These are phyloP conservation scores for Cutaneotrichosporon cutaneum DNA, from an alignment of 1,284 basidiomycete genomes.

Conservation along the genomic window DNA sequence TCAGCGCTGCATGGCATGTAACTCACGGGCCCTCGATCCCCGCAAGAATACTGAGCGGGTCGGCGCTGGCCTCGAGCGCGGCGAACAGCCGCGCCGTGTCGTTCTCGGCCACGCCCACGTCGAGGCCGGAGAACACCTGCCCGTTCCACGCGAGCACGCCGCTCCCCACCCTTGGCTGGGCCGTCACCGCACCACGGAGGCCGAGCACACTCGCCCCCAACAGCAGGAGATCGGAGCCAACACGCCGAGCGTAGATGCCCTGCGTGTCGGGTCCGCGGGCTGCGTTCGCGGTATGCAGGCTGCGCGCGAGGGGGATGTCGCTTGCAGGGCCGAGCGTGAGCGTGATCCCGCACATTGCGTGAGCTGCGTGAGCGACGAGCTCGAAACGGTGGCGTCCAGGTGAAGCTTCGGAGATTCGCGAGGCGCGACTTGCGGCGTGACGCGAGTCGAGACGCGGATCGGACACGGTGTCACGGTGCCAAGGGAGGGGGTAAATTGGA, in stretches of 20 bases:
- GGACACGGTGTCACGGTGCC: no score
- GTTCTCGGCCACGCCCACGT: conserved; percentile 68
- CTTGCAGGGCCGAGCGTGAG: conserved; percentile 12
- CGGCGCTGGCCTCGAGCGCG: conserved; percentile 56
- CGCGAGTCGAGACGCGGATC: no score
- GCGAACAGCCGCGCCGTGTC: conserved; percentile 72
- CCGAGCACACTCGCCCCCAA: conserved; percentile 77
- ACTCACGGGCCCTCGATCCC: conserved; percentile 83
- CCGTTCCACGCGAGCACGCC: conserved; percentile 86
- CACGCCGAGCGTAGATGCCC: conserved; percentile 20
- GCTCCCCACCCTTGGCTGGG: conserved; percentile 68
- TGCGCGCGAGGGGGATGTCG: conserved; percentile 16
- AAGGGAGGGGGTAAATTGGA: no score
- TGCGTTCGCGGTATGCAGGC: conserved; percentile 24
- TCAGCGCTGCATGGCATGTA: conserved; percentile 6
- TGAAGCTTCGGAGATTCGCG: no score
- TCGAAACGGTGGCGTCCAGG: background rate
- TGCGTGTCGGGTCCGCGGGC: conserved; percentile 39
- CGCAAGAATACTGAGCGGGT: conserved; percentile 60
- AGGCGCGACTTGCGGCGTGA: no score
- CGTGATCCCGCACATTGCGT: conserved; percentile 44
- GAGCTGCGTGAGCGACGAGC: background rate
- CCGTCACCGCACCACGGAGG: conserved; percentile 64
- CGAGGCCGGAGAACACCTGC: conserved; percentile 78
- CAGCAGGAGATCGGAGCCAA: conserved; percentile 36